Base-by-base conservation (phyloP, 2,329 filamentous ascomycete genomes). In the Sclerotinia trifoliorum region DNA sequence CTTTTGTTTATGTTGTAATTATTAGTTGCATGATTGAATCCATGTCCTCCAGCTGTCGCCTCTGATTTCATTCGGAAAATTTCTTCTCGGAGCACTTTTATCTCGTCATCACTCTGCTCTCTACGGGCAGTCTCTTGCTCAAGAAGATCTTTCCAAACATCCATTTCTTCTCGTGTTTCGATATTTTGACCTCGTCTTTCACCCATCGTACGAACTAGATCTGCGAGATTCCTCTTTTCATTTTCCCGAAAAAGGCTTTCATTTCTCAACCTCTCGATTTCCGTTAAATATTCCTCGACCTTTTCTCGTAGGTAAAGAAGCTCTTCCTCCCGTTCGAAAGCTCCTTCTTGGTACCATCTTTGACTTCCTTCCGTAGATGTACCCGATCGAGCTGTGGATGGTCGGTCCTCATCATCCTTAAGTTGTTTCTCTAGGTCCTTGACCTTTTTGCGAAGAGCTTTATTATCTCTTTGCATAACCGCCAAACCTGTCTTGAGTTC, bases 101-200 rank as follows among this genome's bases (percentile, higher is more conserved):
- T 94, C 72, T 98, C 94, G 54, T 96, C 92, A 73, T 98, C 94
- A 0, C 91, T 88, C 78, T 97, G 92, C 79, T 97, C 94, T 68
- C 94, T 88, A 42, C 93, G 88, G 4, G 90, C 90, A 2, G 92
- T 95, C 79, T 99, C 95, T 72, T 95, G 92, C 76, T 97, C 93
- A 35, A 97, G 85, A 70, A 98, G 86, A 74, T 97, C 94, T 78
- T 96, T 97, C 90, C 93, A 97, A 79, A 97, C 94, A 71, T 96
- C 93, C 77, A 91, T 83, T 73, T 88, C 86, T 72, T 88, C 87
- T 70, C 88, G 84, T 15, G 80, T 81, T 60, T 82, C 82, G 21
- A 80, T 73, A 72, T 81, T 79, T 55, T 83, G 81, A 61, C 80
- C 76, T 49, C 81, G 80, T 46, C 80, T 80, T 61, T 87, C 86